A percentile compares a stretch with the other conserved stretches of the same genome.
Evolutionary conservation across 108 stramenopile genomes (phyloP).

Genomic region (Cyclotella choctawhatcheeana): DNA sequence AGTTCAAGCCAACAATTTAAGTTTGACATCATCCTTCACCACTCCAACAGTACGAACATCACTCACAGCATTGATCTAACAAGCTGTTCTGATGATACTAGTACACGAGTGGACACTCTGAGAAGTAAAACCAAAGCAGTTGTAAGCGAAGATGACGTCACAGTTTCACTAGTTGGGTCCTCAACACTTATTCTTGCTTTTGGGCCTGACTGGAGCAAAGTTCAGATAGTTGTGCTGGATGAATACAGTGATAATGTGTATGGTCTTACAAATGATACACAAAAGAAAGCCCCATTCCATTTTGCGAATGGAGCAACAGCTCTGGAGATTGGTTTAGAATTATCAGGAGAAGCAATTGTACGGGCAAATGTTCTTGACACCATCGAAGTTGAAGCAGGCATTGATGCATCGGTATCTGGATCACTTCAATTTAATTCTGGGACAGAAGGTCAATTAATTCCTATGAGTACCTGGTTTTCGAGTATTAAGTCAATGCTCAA

Average conservation of each 20-base stretch:
- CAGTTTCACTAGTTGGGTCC: conserved; percentile 1
- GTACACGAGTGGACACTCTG: neutral
- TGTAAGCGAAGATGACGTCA: conserved; percentile 2
- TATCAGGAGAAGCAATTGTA: conserved; percentile 14
- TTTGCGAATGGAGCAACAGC: conserved; percentile 11
- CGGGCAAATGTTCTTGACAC: conserved; percentile 28
- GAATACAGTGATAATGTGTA: conserved; percentile 14
- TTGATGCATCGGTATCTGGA: conserved; percentile 17
- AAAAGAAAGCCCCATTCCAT: conserved; percentile 25
- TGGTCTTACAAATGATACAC: conserved; percentile 16
- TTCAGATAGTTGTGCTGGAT: conserved; percentile 1
- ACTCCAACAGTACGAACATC: too few species aligned
- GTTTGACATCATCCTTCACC: too few species aligned
- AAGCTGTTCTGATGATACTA: neutral
- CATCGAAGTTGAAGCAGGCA: conserved; percentile 21
- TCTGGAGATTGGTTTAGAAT: too few species aligned
- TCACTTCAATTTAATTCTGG: conserved; percentile 13
- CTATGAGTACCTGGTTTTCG: neutral
- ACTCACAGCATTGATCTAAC: too few species aligned
- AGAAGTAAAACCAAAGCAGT: neutral
- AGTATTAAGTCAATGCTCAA: neutral
- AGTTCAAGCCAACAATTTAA: too few species aligned
- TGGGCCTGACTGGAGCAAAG: conserved; percentile 23
- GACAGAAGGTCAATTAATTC: neutral
- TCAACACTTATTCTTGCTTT: conserved; percentile 22